Evolutionary conservation across 1,139 yeast species (phyloP).

Genomic region (Hansenula sp.): DNA sequence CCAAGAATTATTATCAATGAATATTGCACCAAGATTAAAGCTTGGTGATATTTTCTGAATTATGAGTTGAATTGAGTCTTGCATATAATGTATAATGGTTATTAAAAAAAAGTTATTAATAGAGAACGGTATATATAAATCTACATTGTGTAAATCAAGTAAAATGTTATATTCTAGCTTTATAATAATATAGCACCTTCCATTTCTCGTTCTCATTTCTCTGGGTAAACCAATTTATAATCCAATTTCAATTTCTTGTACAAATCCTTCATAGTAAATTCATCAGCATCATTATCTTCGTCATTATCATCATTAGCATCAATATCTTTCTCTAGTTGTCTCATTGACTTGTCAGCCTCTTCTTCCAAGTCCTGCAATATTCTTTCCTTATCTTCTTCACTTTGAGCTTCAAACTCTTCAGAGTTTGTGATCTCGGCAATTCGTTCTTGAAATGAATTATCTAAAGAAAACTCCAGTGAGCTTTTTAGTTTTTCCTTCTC

Average conservation of each 20-base stretch:
- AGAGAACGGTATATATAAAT: neutral
- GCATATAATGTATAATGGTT: neutral
- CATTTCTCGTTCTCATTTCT: neutral
- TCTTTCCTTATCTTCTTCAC: constrained; percentile 27
- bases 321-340: constrained; percentile 15
- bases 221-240: constrained; percentile 33
- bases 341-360: constrained; percentile 14
- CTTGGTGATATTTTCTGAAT: constrained; percentile 76
- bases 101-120: neutral
- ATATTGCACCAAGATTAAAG: constrained; percentile 92
- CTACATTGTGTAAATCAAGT: neutral
- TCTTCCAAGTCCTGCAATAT: constrained; percentile 21
- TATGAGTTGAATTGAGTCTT: neutral
- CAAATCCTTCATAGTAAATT: constrained; percentile 39
- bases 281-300: constrained; percentile 25
- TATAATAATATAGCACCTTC: neutral
- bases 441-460: constrained; percentile 31
- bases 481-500: constrained; percentile 31
- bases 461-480: constrained; percentile 28
- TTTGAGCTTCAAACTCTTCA: constrained; percentile 30
- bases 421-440: constrained; percentile 32
- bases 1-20: constrained; percentile 96
- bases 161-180: no score
- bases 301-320: constrained; percentile 22
- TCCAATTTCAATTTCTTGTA: constrained; percentile 36